A percentile compares a stretch with the other conserved stretches of the same genome.
phyloP scores from a whole-genome alignment of 305 asterid species.

The Fraxinus nigra region DNA sequence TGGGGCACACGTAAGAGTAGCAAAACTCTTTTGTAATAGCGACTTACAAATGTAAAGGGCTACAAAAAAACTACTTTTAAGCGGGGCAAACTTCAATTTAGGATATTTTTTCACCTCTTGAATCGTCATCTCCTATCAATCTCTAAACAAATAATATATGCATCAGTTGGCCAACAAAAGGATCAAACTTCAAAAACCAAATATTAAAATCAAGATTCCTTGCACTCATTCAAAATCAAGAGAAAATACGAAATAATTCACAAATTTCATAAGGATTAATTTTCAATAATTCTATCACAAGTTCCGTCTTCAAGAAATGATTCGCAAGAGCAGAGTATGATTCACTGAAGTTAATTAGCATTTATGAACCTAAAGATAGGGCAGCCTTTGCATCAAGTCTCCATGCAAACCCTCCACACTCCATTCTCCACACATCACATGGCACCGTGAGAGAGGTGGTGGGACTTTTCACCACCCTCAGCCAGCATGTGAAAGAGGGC shows the following conservation, averaged over 20 bases:
- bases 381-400: slow-evolving; percentile 68
- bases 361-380: slow-evolving; percentile 44
- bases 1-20: no score
- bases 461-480: slow-evolving; percentile 32
- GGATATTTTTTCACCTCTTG: neutral
- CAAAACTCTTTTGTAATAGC: no score
- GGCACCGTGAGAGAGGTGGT: slow-evolving; percentile 36
- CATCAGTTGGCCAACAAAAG: neutral
- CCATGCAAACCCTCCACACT: slow-evolving; percentile 76
- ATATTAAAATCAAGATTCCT: neutral
- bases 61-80: neutral
- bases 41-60: no score
- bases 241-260: neutral
- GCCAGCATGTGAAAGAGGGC: slow-evolving; percentile 61
- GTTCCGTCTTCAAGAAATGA: neutral
- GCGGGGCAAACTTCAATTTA: neutral
- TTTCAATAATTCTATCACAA: neutral
- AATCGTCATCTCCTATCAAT: neutral
- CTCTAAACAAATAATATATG: no score
- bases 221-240: neutral
- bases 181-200: neutral
- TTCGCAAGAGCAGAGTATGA: neutral
- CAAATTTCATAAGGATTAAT: neutral
- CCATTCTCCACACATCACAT: slow-evolving; percentile 80
- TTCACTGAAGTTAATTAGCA: slow-evolving; percentile 13